Evolutionary conservation across 1,284 basidiomycete species (phyloP).

Genomic region (Ganoderma lingzhi): DNA sequence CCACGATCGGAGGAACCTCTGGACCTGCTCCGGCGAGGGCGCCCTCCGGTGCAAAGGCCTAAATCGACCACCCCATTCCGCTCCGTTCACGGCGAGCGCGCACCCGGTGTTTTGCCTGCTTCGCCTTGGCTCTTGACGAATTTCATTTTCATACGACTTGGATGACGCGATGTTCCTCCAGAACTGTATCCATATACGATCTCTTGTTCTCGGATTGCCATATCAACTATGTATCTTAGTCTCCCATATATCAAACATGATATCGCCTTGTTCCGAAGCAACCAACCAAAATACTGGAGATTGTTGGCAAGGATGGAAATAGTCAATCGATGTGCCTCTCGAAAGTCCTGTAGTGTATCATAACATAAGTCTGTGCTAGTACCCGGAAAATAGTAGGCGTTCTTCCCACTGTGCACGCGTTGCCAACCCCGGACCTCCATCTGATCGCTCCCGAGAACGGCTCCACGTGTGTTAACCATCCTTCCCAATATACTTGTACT

Average conservation of each 20-base stretch:
- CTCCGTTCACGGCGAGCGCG: not conserved
- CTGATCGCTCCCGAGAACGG: no score
- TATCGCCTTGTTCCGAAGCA: not conserved
- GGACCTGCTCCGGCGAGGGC: not conserved
- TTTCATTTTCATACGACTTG: not conserved
- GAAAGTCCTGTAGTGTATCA: no score
- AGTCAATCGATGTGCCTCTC: no score
- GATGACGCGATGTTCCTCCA: not conserved
- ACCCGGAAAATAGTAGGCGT: no score
- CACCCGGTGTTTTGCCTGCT: not conserved
- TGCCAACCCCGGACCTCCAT: no score
- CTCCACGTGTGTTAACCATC: no score
- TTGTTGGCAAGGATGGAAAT: not conserved
- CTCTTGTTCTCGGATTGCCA: not conserved
- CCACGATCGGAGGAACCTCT: not conserved
- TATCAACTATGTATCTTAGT: not conserved
- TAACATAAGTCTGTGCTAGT: no score
- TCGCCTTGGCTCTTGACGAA: not conserved
- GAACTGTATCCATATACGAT: not conserved
- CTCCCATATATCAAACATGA: not conserved
- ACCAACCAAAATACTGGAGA: no score
- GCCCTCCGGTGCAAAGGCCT: not conserved
- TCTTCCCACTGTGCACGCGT: no score
- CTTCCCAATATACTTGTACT: not conserved
- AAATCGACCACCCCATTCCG: not conserved